Evolutionary conservation across 495 filamentous ascomycete genomes (phyloP), one percentile per base, ranked within the genome.

Genomic region (Darksidea phi): DNA sequence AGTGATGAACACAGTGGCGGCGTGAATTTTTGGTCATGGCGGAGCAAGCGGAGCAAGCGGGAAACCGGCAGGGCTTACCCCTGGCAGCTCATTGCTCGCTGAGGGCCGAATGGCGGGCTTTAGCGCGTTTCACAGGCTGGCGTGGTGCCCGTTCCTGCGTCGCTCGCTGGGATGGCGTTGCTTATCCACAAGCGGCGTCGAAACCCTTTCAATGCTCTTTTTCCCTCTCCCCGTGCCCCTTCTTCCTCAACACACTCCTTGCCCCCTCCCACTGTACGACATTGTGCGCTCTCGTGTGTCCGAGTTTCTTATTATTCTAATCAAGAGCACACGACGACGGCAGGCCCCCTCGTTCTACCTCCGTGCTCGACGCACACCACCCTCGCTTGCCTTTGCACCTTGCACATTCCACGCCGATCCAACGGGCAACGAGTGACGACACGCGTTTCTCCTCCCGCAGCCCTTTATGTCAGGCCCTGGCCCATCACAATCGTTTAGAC

Each of bases 311-410:
- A 18, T 41, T 54, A 4, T 54, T 43, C 36, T 54, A 54, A 42
- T 43, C 12, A 8, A 21, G 7, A 2, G 42, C 13, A 15, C 49
- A 18, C 51, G 34, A 41, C 51, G 51, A 54, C 51, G 34, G 32
- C 51, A 43, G 36, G 34, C 18, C n/a, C 55, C 43, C 34, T 34
- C 58, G 49, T 63, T 55, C 51, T 34, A 63, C 56, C 43, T 37
- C 4, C 15, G 63, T 66, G 63, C 57, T 66, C 17, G 63, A 66
- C 50, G 63, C 59, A 61, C 57, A 61, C 50, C 50, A 18, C 48
- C 5, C 36, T 48, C 13, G 34, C 41, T 25, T 52, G 53, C 6
- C 36, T 11, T 34, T 43, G 6, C 41, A 43, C 6, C 15, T 3
- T 48, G 23, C 48, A 32, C 53, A 24, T 18, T 46, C 42, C 38